Base-by-base conservation (phyloP, 352 stramenopile species). In the Phytophthora meadii region DNA sequence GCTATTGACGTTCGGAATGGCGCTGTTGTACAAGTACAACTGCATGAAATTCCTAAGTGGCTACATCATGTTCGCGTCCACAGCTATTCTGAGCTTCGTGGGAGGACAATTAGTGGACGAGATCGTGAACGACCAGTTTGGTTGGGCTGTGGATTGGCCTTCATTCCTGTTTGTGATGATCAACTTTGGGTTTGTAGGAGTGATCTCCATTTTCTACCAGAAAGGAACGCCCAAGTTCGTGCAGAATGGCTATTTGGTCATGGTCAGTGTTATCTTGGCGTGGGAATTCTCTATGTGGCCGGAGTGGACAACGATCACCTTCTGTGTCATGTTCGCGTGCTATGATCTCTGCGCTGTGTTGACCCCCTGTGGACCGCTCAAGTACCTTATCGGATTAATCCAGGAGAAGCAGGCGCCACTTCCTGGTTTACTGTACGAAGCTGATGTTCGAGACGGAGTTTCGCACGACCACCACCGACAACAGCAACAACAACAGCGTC, bases 331-430 rank as follows among this genome's bases (percentile, higher is more conserved):
- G 77, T 93, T 99, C 63, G 98, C 96, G 3, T 79, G 98, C 34
- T 99, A 99, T 77, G 98, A 99, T 84, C 77, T 99, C 8, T 99
- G 95, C 68, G 98, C 98, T 5, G 98, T 99, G 8, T 74, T 99
- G 5, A 98, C 97, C 5, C 98, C 98, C 0, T 99, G 96, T 72
- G 98, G 98, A 10, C 98, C 98, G 22, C 79, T 99, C 27, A 98
- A 90, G 84, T 96, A 65, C 68, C 97, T 77, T 68, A 88, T 96
- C 46, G 85, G 94, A 25, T 68, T 99, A 19, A 98, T 99, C 69
- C 92, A 98, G 65, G 84, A 98, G 50, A 93, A 95, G 52, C 81
- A 94, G 39, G 83, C 84, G 7, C 81, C 88, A 10, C 82, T 99
- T 27, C 96, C 97, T 6, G 97, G 97, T 61, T 64, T 99, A 27